Evolutionary conservation across 2,329 filamentous ascomycete species (phyloP), one percentile per base, ranked within the genome.

Genomic region (Aureobasidium leucospermi): DNA sequence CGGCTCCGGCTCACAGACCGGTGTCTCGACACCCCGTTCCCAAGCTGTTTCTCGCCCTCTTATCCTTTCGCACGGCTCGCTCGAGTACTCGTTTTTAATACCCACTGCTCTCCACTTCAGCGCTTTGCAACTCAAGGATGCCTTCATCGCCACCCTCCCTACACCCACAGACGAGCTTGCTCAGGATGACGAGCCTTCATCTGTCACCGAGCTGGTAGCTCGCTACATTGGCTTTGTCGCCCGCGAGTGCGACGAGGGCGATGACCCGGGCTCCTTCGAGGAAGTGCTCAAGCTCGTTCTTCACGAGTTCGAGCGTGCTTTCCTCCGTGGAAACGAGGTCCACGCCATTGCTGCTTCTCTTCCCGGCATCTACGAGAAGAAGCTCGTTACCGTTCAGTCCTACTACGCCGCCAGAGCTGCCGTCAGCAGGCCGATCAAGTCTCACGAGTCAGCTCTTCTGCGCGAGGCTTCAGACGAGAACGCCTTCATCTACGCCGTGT

Each of bases 171-270:
- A 99, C 73, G 94, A 99, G 80, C 85, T 97, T 65, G 95, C 94
- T 63, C 91, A 93, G 73, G 95, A 99, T 79, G 94, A 99, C 68
- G 95, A 99, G 80, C 94, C 94, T n/a, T 97, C 94, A 39, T 99
- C 95, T 28, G 85, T 92, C 48, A 79, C 90, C 46, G 94, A 99
- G 78, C 82, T 99, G 62, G 90, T 99, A 34, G 92, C 90, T 63
- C 85, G 93, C 73, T 99, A 96, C 76, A 85, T 99, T 71, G 91
- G 90, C 67, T 95, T 90, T 72, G 83, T 96, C 62, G 91, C 93
- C 65, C 79, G 84, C 64, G 89, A 96, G 78, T 88, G 96, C 41
- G 90, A 96, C 59, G 89, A 95, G 68, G 91, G 90, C 60, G 94
- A 97, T 71, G 93, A 96, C 49, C 88, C 91, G 65, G 91, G 90